These are phyloP conservation scores for Lipomyces japonicus DNA, from an alignment of 805 yeast genomes.

Conservation along the genomic window DNA sequence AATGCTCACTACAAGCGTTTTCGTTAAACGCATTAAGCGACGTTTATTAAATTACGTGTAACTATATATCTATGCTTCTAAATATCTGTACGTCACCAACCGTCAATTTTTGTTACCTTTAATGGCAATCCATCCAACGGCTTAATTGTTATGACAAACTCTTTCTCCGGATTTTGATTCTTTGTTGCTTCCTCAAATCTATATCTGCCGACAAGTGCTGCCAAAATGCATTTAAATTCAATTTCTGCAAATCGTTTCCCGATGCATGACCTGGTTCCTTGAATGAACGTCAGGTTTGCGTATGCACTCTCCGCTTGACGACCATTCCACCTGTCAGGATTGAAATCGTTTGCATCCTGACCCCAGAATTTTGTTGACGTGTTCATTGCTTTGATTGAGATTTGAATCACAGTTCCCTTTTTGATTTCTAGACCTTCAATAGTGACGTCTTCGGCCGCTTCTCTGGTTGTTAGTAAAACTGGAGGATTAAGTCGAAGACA, in stretches of 20 bases:
- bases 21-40: too few relatives aligned
- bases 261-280: conserved; percentile 18
- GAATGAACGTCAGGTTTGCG: conserved; percentile 17
- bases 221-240: conserved; percentile 14
- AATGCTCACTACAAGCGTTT: too few relatives aligned
- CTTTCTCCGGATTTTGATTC: conserved; percentile 7
- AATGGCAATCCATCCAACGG: conserved; percentile 20
- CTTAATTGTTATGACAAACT: conserved; percentile 12
- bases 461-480: conserved; percentile 10
- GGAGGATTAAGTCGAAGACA: conserved; percentile 16
- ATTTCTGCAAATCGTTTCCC: conserved; percentile 23
- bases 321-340: conserved; percentile 25
- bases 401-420: conserved; percentile 11
- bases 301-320: conserved; percentile 14
- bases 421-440: conserved; percentile 7
- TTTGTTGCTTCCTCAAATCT: conserved; percentile 8
- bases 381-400: conserved; percentile 5
- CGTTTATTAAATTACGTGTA: neutral
- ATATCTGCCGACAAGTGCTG: conserved; percentile 12
- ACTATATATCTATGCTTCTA: neutral
- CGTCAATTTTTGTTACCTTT: conserved; percentile 7
- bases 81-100: conserved; percentile 9
- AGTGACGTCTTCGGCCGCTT: conserved; percentile 2
- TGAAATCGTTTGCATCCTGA: conserved; percentile 14
- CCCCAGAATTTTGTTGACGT: conserved; percentile 14